Evolutionary conservation across 257 asterid species (phyloP).

Genomic region (Lycium barbarum): DNA sequence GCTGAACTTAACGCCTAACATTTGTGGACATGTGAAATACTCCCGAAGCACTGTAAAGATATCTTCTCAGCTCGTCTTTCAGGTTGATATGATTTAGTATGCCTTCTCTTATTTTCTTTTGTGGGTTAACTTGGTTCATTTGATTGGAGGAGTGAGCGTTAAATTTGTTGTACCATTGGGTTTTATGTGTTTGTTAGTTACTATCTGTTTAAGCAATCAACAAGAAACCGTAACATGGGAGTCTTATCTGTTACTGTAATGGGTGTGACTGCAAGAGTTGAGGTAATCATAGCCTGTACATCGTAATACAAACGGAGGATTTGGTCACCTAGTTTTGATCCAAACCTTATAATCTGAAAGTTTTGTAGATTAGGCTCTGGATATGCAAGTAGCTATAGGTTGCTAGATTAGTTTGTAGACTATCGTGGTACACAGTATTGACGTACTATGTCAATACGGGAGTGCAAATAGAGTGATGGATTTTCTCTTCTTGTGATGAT

Average conservation of each 20-base stretch:
- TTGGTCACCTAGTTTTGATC: neutral
- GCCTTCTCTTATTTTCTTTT: neutral
- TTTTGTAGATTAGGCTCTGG: neutral
- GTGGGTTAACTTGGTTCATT: neutral
- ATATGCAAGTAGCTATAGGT: slow-evolving; percentile 4
- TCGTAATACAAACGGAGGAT: neutral
- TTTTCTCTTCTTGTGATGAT: neutral
- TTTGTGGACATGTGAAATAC: neutral
- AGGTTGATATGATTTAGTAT: slow-evolving; percentile 1
- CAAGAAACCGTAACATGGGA: neutral
- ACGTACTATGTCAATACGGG: no score
- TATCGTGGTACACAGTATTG: no score
- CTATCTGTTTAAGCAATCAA: neutral
- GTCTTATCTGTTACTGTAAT: neutral
- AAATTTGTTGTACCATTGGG: slow-evolving; percentile 3
- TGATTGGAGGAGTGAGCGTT: neutral
- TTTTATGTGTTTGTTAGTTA: neutral
- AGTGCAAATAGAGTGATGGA: neutral
- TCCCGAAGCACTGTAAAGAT: neutral
- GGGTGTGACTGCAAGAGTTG: neutral
- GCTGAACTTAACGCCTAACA: neutral
- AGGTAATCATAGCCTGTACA: neutral
- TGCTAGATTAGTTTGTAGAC: neutral
- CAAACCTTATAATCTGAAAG: neutral
- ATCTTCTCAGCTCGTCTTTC: neutral